Evolutionary conservation across 305 asterid genomes (phyloP).

Genomic region (Fraxinus latifolia): DNA sequence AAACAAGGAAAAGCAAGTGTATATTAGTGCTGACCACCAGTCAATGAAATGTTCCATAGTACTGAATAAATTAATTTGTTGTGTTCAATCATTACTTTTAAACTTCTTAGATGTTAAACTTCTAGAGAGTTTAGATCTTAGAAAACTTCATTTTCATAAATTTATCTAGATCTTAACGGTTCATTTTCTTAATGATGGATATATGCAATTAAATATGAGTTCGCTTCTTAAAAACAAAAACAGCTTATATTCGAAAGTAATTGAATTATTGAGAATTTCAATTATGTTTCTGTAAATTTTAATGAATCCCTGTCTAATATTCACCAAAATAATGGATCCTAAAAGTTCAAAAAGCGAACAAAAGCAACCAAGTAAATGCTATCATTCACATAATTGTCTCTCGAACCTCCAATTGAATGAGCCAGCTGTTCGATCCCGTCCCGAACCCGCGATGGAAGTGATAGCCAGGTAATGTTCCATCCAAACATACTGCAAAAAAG

Average conservation of each 20-base stretch:
- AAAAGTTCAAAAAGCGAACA: not conserved
- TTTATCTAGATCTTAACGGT: not conserved
- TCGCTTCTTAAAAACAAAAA: not conserved
- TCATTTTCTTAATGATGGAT: not conserved
- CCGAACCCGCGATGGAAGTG: conserved; percentile 51
- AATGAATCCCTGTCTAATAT: not conserved
- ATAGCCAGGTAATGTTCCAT: conserved; percentile 51
- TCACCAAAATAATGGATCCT: not conserved
- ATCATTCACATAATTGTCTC: not conserved
- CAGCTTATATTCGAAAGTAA: not conserved
- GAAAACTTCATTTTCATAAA: not conserved
- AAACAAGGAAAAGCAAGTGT: not conserved
- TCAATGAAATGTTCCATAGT: not conserved
- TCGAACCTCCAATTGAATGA: conserved; percentile 48
- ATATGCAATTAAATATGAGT: not conserved
- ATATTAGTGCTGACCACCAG: not conserved
- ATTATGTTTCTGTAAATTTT: not conserved
- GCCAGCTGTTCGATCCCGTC: conserved; percentile 47
- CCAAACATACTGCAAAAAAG: conserved; percentile 43
- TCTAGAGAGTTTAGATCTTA: not conserved
- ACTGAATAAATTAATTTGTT: not conserved
- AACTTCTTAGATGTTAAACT: not conserved
- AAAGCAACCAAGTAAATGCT: not conserved
- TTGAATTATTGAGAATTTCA: not conserved
- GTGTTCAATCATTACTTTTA: not conserved